Conservation (phyloP, 305 asterid genomes). For the Solanum hybrid region DNA sequence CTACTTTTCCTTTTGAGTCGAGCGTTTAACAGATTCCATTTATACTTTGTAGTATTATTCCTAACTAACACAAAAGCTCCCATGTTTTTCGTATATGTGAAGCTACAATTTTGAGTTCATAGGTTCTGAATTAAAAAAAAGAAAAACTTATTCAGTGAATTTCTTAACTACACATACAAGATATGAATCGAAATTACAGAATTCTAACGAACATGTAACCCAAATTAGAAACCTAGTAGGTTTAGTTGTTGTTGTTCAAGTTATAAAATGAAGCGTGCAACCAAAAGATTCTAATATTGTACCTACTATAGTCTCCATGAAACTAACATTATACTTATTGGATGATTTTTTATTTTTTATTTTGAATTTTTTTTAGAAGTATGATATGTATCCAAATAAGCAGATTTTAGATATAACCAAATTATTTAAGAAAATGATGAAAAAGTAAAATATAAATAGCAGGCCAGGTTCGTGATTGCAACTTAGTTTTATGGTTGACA, state of each 20-base stretch:
- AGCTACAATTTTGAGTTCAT: background rate
- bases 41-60: background rate
- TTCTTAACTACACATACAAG: background rate
- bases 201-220: background rate
- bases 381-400: slow-evolving; percentile 1
- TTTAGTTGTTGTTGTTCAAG: background rate
- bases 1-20: background rate
- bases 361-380: background rate
- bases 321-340: background rate
- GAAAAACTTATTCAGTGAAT: background rate
- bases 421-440: background rate
- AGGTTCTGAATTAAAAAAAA: background rate
- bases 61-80: background rate
- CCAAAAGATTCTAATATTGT: background rate
- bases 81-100: background rate
- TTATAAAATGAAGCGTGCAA: background rate
- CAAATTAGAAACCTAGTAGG: background rate
- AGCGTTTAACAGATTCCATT: background rate
- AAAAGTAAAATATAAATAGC: slow-evolving; percentile 7
- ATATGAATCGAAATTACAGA: background rate
- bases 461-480: slow-evolving; percentile 32
- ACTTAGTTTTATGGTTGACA: slow-evolving; percentile 28
- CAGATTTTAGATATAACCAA: background rate
- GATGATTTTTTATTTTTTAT: background rate
- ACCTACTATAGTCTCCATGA: background rate